Base-by-base conservation (phyloP, 2,329 filamentous ascomycete species). In the Hypocrella siamensis region DNA sequence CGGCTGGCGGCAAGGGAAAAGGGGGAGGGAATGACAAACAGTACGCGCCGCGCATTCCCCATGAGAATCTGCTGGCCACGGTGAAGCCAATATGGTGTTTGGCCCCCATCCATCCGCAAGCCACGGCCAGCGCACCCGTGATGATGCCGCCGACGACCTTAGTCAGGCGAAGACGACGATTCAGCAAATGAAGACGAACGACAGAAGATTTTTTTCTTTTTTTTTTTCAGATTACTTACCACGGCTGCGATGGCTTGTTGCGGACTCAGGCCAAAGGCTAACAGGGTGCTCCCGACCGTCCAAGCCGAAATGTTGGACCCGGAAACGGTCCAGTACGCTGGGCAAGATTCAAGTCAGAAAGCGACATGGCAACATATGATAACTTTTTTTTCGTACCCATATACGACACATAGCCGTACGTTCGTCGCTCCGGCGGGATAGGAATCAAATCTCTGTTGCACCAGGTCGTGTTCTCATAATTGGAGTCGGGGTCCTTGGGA, bases 21-120 rank as follows among this genome's bases (percentile, higher is more conserved):
- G 14, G 7, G 15, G 26, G 15, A 17, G 14, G 15, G 27, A 17
- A 15, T 16, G 18, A 38, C 40, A 30, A 17, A 43, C 45, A 42
- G 32, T 64, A 67, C 28, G 57, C 60, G 2, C 53, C 62, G 19
- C 57, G 49, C 45, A 65, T 42, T 4, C 63, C 63, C 62, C 63
- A 67, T 6, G 57, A 59, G 38, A 53, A 64, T 5, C 63, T 51
- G 38, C 40, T 42, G 6, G 40, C 40, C 12, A 47, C 45, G 6
- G 45, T 46, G 33, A 42, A 47, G 26, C 45, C 44, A 16, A 47
- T 40, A 28, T 46, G 37, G n/a, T 46, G 43, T 18, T 39, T 30
- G 17, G 42, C 42, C 15, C 43, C 43, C 32, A 43, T 39, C 42
- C 40, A 45, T 9, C 43, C 43, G 24, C 36, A 40, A 3, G 35